A percentile compares a stretch with the other conserved stretches of the same genome.
Evolutionary conservation across 257 asterid species (phyloP).

Genomic region (Solanum sparsipilum): DNA sequence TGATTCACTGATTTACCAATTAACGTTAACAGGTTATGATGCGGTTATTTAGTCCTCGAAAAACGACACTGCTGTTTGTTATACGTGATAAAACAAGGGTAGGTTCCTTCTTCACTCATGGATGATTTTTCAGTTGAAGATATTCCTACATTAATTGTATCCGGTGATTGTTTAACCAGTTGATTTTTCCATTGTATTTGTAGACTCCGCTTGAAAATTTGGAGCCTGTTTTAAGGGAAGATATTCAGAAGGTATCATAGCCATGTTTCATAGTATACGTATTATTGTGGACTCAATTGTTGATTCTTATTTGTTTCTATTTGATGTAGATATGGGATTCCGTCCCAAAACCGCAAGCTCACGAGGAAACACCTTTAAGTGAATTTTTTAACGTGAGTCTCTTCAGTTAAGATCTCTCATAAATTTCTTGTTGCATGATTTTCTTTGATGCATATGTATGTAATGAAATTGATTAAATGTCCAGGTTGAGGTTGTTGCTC

Average conservation of each 20-base stretch:
- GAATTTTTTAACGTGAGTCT: slow-evolving; percentile 43
- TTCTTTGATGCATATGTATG: not conserved
- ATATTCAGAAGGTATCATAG: slow-evolving; percentile 67
- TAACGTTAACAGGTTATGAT: slow-evolving; percentile 60
- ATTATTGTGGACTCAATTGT: not conserved
- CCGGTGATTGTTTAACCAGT: not conserved
- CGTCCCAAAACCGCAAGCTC: slow-evolving; percentile 93
- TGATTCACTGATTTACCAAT: not conserved
- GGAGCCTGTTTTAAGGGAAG: slow-evolving; percentile 87
- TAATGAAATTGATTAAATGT: slow-evolving; percentile 2
- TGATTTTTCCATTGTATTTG: not conserved
- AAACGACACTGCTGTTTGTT: slow-evolving; percentile 84
- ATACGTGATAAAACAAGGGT: slow-evolving; percentile 94
- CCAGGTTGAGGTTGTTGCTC: slow-evolving; percentile 80
- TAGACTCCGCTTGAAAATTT: slow-evolving; percentile 86
- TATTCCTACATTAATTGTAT: not conserved
- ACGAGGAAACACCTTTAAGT: slow-evolving; percentile 76
- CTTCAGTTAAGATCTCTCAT: not conserved
- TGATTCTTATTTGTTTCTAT: not conserved
- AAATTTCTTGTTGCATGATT: not conserved
- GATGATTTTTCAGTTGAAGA: not conserved
- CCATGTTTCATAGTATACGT: not conserved
- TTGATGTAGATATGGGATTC: slow-evolving; percentile 84
- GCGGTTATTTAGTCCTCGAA: slow-evolving; percentile 87
- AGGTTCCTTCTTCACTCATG: slow-evolving; percentile 5